Conservation (phyloP, 805 yeast species). For the Wickerhamomyces silvicola region DNA sequence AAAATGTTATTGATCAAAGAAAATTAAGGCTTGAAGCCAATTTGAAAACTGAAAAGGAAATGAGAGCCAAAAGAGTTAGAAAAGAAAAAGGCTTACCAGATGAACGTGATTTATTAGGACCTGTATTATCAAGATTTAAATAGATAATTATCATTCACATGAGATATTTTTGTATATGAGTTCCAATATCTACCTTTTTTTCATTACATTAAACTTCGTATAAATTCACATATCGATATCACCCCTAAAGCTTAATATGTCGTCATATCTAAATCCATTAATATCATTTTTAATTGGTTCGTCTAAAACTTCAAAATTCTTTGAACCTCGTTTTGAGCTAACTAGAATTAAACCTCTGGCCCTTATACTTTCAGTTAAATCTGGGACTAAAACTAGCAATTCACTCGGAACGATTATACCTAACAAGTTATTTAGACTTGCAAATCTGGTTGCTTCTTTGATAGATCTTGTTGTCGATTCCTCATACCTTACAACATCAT, state of each 20-base stretch:
- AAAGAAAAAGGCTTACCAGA: conserved; percentile 44
- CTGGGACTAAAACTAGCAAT: conserved; percentile 66
- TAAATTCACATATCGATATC: conserved; percentile 37
- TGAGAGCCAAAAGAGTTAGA: conserved; percentile 47
- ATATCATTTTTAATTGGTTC: conserved; percentile 23
- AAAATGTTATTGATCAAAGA: conserved; percentile 82
- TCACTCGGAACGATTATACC: conserved; percentile 77
- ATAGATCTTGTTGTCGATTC: conserved; percentile 57
- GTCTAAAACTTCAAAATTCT: conserved; percentile 11
- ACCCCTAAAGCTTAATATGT: conserved; percentile 61
- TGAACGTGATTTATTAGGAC: conserved; percentile 35
- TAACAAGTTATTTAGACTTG: conserved; percentile 73
- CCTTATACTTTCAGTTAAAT: conserved; percentile 65
- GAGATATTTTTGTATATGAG: too few species aligned
- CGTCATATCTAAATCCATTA: conserved; percentile 63
- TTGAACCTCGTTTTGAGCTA: conserved; percentile 43
- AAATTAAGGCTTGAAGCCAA: conserved; percentile 70
- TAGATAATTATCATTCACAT: too few species aligned
- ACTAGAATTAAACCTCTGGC: conserved; percentile 79
- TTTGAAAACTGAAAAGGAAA: conserved; percentile 64
- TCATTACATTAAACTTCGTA: too few species aligned
- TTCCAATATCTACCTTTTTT: too few species aligned
- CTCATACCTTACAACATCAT: conserved; percentile 20
- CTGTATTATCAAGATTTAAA: conserved; percentile 34
- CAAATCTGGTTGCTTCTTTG: conserved; percentile 76